A percentile compares a stretch with the other conserved stretches of the same genome.
Evolutionary conservation across 2,329 filamentous ascomycete genomes (phyloP).

Genomic region (Mycogone perniciosa): DNA sequence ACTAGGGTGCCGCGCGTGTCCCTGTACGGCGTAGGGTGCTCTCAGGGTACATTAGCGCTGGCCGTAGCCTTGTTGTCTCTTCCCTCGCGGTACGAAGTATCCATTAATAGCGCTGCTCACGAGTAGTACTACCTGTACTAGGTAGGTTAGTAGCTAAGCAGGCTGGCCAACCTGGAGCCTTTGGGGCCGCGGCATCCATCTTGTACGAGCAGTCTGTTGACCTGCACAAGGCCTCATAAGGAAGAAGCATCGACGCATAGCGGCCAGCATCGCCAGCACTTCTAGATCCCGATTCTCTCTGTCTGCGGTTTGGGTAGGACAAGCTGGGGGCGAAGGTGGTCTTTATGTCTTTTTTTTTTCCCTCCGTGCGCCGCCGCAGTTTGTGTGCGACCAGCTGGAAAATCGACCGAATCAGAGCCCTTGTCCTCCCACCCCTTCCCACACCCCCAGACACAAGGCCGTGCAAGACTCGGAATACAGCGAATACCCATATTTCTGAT

Average conservation of each 20-base stretch:
- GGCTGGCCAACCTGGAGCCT: too few species aligned
- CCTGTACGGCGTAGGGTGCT: slow-evolving; percentile 1
- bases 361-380: too few species aligned
- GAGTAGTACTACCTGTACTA: too few species aligned
- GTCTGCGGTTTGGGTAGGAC: slow-evolving; percentile 1
- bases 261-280: neutral
- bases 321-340: neutral
- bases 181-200: too few species aligned
- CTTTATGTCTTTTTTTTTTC: neutral
- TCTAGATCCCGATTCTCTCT: neutral
- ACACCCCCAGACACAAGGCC: neutral
- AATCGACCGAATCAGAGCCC: slow-evolving; percentile 7
- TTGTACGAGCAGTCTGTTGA: slow-evolving; percentile 3
- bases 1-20: slow-evolving; percentile 1
- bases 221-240: slow-evolving; percentile 10
- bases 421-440: slow-evolving; percentile 2
- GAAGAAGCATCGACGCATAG: slow-evolving; percentile 7
- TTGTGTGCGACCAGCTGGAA: neutral
- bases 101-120: too few species aligned
- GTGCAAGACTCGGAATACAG: neutral
- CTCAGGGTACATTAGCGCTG: slow-evolving; percentile 19
- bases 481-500: slow-evolving; percentile 6
- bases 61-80: slow-evolving; percentile 19
- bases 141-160: too few species aligned
- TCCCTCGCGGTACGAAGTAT: slow-evolving; percentile 1